Percentiles rank a stretch among this genome's conserved stretches.
Evolutionary conservation across 2,329 filamentous ascomycete species (phyloP).

Genomic region (Epichloe hybrida): DNA sequence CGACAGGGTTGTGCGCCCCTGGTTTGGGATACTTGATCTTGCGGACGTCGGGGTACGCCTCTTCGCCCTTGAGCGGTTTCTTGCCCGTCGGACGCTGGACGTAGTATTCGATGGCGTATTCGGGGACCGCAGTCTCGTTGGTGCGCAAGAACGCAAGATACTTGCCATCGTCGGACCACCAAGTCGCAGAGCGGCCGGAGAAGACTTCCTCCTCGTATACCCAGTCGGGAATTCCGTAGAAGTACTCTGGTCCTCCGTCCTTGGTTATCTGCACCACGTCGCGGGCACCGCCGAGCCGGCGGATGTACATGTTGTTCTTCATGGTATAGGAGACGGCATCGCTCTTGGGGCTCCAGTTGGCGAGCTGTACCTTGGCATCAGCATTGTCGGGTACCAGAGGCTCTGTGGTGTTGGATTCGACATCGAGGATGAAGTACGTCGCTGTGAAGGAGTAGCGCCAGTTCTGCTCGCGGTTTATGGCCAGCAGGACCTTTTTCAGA

Average conservation of each 20-base stretch:
- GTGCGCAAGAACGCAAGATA: slow-evolving; percentile 86
- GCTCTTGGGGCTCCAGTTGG: slow-evolving; percentile 77
- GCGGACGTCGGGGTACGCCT: slow-evolving; percentile 79
- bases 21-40: slow-evolving; percentile 97
- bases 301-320: slow-evolving; percentile 80
- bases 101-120: slow-evolving; percentile 90
- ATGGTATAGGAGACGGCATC: slow-evolving; percentile 81
- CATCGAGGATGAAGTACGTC: slow-evolving; percentile 84
- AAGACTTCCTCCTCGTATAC: slow-evolving; percentile 69
- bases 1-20: slow-evolving; percentile 82
- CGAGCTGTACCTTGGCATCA: slow-evolving; percentile 61
- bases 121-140: slow-evolving; percentile 82
- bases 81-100: slow-evolving; percentile 71
- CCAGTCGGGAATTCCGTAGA: slow-evolving; percentile 96
- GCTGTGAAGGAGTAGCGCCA: slow-evolving; percentile 87
- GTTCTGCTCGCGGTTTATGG: slow-evolving; percentile 57
- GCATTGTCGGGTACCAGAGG: slow-evolving; percentile 60
- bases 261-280: slow-evolving; percentile 61
- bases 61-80: slow-evolving; percentile 51
- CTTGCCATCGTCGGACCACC: slow-evolving; percentile 88
- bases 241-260: slow-evolving; percentile 77
- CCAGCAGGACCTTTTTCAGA: slow-evolving; percentile 74
- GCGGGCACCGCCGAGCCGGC: slow-evolving; percentile 40
- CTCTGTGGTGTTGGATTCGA: slow-evolving; percentile 62
- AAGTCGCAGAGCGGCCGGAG: slow-evolving; percentile 65